Conservation (phyloP, 2,329 filamentous ascomycete species). For the Thielaviopsis punctulata region DNA sequence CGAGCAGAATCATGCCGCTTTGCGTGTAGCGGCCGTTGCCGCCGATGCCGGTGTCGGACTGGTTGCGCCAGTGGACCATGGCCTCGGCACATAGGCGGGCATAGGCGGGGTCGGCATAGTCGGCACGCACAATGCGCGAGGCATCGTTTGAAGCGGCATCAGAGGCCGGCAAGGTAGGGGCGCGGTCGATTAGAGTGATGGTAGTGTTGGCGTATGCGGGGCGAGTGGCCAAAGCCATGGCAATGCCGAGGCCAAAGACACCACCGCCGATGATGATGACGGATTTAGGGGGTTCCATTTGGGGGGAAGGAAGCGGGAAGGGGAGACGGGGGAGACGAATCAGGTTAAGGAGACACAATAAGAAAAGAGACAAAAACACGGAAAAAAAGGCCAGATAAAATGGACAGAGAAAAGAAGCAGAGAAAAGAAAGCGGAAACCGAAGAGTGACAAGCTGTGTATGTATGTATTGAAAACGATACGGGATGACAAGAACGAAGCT, state of each 20-base stretch:
- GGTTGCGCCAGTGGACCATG: conserved; percentile 49
- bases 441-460: too few species aligned
- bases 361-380: not conserved
- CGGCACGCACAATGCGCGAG: conserved; percentile 47
- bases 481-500: too few species aligned
- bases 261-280: conserved; percentile 55
- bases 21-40: conserved; percentile 52
- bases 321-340: not conserved
- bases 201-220: conserved; percentile 32
- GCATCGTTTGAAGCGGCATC: conserved; percentile 46
- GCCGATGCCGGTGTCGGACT: conserved; percentile 31
- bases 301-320: not conserved
- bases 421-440: too few species aligned
- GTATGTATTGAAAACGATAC: too few species aligned
- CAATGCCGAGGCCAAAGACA: conserved; percentile 43
- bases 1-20: conserved; percentile 48
- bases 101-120: conserved; percentile 72
- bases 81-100: conserved; percentile 54
- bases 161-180: conserved; percentile 38
- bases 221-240: conserved; percentile 50
- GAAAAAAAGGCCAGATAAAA: not conserved
- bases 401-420: not conserved
- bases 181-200: conserved; percentile 44
- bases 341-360: too few species aligned
- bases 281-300: conserved; percentile 22